phyloP scores from a whole-genome alignment of 768 basidiomycete genomes.

The Xerocomus brunneocitrinus region DNA sequence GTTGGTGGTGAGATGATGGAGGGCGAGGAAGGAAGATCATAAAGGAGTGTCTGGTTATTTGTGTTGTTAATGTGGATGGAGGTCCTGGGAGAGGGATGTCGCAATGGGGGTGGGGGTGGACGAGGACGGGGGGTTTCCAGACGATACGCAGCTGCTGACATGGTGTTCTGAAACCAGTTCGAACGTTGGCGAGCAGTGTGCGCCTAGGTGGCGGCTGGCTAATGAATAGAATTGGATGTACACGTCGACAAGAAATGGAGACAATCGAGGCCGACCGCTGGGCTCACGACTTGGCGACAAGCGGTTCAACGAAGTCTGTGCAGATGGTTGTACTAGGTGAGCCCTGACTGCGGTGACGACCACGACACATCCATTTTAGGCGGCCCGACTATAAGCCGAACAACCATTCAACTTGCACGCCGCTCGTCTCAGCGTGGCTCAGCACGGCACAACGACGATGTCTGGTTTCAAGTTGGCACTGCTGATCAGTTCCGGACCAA shows the following conservation, averaged over 20 bases:
- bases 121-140: constrained; percentile 61
- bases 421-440: no score
- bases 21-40: constrained; percentile 63
- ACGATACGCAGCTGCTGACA: constrained; percentile 62
- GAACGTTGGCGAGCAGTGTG: constrained; percentile 17
- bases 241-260: constrained; percentile 12
- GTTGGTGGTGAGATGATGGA: no score
- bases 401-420: no score
- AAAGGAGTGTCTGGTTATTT: constrained; percentile 63
- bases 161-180: constrained; percentile 37
- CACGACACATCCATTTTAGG: constrained; percentile 22
- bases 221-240: constrained; percentile 13
- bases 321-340: constrained; percentile 24
- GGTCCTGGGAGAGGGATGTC: constrained; percentile 44
- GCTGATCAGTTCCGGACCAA: not conserved
- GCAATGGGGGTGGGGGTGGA: constrained; percentile 54
- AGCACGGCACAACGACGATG: not conserved
- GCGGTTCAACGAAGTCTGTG: constrained; percentile 5
- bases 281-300: constrained; percentile 8
- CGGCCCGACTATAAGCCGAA: constrained; percentile 4
- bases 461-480: not conserved
- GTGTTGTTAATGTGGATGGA: constrained; percentile 40
- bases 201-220: constrained; percentile 14
- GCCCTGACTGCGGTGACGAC: constrained; percentile 31
- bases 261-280: constrained; percentile 6